A percentile compares a stretch with the other conserved stretches of the same genome.
These are phyloP conservation scores for Lepidium didymum DNA, from an alignment of 345 rosid species.

Conservation along the genomic window DNA sequence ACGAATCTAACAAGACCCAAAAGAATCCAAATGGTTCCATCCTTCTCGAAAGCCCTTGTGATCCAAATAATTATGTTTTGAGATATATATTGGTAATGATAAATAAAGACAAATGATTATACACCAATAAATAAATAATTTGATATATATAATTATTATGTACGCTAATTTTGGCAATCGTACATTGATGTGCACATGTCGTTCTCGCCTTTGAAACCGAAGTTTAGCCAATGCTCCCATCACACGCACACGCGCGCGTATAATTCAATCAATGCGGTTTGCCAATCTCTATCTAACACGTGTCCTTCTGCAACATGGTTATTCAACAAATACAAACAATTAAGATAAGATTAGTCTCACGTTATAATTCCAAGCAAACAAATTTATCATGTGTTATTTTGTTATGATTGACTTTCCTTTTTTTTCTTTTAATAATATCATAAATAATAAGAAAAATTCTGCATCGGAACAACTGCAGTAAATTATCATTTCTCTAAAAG, in stretches of 20 bases:
- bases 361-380: neutral
- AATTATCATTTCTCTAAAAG: too few relatives aligned
- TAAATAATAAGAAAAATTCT: too few relatives aligned
- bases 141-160: neutral
- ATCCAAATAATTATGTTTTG: neutral
- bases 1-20: neutral
- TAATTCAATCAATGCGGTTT: neutral
- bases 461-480: too few relatives aligned
- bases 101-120: neutral
- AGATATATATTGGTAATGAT: neutral
- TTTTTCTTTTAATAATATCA: too few relatives aligned
- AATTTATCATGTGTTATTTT: neutral
- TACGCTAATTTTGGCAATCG: neutral
- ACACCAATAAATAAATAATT: neutral
- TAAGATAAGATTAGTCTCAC: slow-evolving; percentile 4
- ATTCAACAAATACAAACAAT: neutral
- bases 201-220: neutral
- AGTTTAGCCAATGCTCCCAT: slow-evolving; percentile 21
- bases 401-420: neutral
- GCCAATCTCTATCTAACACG: slow-evolving; percentile 4
- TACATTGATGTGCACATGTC: slow-evolving; percentile 14
- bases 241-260: slow-evolving; percentile 13
- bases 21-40: slow-evolving; percentile 5
- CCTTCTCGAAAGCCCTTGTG: neutral
- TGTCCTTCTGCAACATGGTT: neutral